Conservation (phyloP, 352 stramenopile species). For the Pythium myriotylum region DNA sequence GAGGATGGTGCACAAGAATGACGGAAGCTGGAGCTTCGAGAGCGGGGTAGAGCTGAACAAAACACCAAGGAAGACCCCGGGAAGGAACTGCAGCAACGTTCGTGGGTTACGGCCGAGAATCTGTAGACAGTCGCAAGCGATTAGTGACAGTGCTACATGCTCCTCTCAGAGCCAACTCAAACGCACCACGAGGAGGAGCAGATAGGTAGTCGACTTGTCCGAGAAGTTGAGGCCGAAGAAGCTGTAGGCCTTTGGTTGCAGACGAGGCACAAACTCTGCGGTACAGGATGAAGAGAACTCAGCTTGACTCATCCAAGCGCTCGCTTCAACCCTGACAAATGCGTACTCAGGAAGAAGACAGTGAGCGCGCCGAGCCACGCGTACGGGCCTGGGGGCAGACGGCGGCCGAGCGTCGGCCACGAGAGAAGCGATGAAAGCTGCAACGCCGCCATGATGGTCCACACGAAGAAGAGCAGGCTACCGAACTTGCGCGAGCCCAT, state of each 20-base stretch:
- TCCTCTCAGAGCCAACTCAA: not conserved
- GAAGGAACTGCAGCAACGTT: slow-evolving; percentile 62
- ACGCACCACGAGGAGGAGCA: slow-evolving; percentile 69
- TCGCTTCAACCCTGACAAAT: not conserved
- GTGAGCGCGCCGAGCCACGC: slow-evolving; percentile 68
- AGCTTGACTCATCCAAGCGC: slow-evolving; percentile 1
- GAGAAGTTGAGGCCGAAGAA: slow-evolving; percentile 77
- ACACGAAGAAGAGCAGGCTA: slow-evolving; percentile 68
- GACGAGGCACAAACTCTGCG: slow-evolving; percentile 73
- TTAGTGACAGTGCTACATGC: not conserved
- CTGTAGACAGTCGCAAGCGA: slow-evolving; percentile 24
- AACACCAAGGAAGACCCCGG: slow-evolving; percentile 58
- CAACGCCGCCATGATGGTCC: slow-evolving; percentile 50
- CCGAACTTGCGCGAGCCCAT: slow-evolving; percentile 88
- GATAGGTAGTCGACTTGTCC: slow-evolving; percentile 80
- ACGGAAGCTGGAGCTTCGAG: slow-evolving; percentile 69
- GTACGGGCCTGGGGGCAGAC: slow-evolving; percentile 68
- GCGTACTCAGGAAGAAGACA: slow-evolving; percentile 82
- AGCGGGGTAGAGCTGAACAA: slow-evolving; percentile 76
- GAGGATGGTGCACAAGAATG: slow-evolving; percentile 67
- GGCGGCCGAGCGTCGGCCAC: slow-evolving; percentile 37
- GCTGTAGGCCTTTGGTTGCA: slow-evolving; percentile 64
- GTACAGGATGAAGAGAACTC: not conserved
- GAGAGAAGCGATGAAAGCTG: slow-evolving; percentile 51
- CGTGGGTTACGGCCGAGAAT: slow-evolving; percentile 62